Base-by-base conservation (phyloP, 1,139 yeast species). In the Yamadazyma diospyri region DNA sequence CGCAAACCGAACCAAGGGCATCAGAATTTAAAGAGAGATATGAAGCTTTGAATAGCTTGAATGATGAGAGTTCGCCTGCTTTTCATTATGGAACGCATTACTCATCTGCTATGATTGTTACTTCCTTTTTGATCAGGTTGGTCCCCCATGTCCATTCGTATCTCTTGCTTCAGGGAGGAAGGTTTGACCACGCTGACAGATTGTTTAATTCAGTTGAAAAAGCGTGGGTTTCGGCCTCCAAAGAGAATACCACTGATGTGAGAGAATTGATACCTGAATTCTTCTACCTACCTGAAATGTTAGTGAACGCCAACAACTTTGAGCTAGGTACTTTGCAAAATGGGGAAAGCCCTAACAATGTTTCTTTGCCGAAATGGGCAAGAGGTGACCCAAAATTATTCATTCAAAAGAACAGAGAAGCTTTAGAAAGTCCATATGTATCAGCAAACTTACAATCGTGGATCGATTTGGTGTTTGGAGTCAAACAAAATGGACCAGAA, bases 11-110 rank as follows among this genome's bases (percentile, higher is more conserved):
- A 3, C 63, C 61, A 2, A 64, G 95, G 37, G 84, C 79, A 2
- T 43, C 50, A 1, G 77, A 78, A 46, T 86, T 86, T 46, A 59
- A 61, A 32, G 92, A 84, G 36, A 58, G 95, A 33, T 86, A 67
- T 45, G 80, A 79, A 23, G 88, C 94, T 0, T 53, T 82, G 31
- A 69, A 62, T 22, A 73, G 81, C 39, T 59, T 85, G 9, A 40
- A 62, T 15, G 74, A 68, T 36, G 60, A 59, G 1, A 79, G 77
- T 35, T 64, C 69, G 20, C 87, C 88, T 0, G 83, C 95, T 0
- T 86, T 86, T 55, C 95, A 86, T 53, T 86, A 86, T 50, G 96
- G 96, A 3, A 86, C 96, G 0, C 96, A 86, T 54, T 86, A 86
- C 52, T 85, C 95, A 0, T 84, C 94, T 0, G 94, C 95, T 0